Conservation (phyloP, 306 rosid species). For the Hippophae gyantsensis region DNA sequence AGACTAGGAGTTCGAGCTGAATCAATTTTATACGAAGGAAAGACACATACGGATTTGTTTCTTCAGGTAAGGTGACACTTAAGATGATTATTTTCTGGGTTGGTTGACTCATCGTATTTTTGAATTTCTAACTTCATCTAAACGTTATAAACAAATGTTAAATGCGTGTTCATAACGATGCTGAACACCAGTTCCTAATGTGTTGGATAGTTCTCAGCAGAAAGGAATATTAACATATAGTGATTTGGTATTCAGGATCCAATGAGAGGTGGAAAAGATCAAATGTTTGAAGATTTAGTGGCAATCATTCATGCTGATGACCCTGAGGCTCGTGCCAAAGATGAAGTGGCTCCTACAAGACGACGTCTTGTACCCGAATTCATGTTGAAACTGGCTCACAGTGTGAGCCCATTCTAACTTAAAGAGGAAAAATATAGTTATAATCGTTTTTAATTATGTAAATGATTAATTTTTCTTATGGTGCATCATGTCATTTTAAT, state of each 20-base stretch:
- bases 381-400: slow-evolving; percentile 72
- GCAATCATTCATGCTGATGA: slow-evolving; percentile 56
- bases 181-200: no score
- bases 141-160: no score
- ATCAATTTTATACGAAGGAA: slow-evolving; percentile 50
- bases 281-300: slow-evolving; percentile 70
- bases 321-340: slow-evolving; percentile 54
- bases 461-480: no score
- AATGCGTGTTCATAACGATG: no score
- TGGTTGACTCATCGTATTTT: no score
- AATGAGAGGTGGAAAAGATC: slow-evolving; percentile 82
- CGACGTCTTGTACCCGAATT: slow-evolving; percentile 85
- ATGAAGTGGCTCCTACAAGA: slow-evolving; percentile 60
- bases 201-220: no score
- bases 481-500: no score
- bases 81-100: no score
- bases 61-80: slow-evolving; percentile 37
- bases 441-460: no score
- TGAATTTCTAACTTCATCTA: no score
- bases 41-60: slow-evolving; percentile 65
- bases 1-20: slow-evolving; percentile 49
- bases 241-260: slow-evolving; percentile 52
- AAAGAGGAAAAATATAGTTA: no score
- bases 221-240: no score
- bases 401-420: slow-evolving; percentile 69